Base-by-base conservation (phyloP, 2,329 filamentous ascomycete genomes). In the Ceratocystiopsis sp. region DNA sequence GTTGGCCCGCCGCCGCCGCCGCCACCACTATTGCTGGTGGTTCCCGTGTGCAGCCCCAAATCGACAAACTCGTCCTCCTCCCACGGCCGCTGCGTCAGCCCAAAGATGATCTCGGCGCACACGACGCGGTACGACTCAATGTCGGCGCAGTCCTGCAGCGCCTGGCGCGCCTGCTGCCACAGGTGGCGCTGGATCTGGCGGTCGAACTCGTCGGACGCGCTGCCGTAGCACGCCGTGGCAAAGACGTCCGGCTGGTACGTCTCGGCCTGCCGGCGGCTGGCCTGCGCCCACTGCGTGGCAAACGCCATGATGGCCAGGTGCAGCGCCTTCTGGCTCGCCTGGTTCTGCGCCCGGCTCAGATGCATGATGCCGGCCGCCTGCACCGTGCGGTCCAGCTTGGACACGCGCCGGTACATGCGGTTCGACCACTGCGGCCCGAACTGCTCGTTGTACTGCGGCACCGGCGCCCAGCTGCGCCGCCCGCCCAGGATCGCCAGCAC, bases 261-360 rank as follows among this genome's bases (percentile, higher is more conserved):
- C 41, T 54, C 47, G 29, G 52, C 47, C 40, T 48, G 48, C 32
- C 58, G 51, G 13, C 46, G 50, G 19, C 60, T 61, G 5, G 54
- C 55, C 39, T 65, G 62, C 0, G 63, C 57, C 65, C 69, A 71
- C 48, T 72, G 68, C 1, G 67, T 64, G 4, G 68, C 65, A 52
- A 71, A 72, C 0, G 69, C 64, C 57, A 70, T 65, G 40, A 71
- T 68, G 3, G 62, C 60, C 4, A 66, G 52, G 41, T 71, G 62
- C 11, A 73, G 52, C 2, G 68, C 68, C 42, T 58, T 62, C 1
- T 61, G 59, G 25, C 61, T 65, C 6, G 60, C 59, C n/a, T 56
- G 57, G 37, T 68, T 62, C 45, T 72, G 63, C 1, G 51, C 46
- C 15, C 51, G 55, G 3, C 58, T 64, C 1, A 71, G 53, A 1